Evolutionary conservation across 2,329 filamentous ascomycete genomes (phyloP).

Genomic region (Sporothrix mexicana): DNA sequence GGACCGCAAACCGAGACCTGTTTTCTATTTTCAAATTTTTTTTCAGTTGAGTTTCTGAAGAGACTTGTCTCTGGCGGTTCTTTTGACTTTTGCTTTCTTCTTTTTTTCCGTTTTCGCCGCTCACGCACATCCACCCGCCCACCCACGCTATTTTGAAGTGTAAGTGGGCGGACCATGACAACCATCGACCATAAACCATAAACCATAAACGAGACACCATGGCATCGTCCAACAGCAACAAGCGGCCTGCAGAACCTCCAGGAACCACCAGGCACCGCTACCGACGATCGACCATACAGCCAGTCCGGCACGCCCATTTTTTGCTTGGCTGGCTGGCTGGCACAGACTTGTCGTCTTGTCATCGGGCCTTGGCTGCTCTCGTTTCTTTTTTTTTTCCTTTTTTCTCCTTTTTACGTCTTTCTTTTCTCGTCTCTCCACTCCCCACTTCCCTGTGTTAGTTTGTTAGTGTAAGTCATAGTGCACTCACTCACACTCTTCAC

Average conservation of each 20-base stretch:
- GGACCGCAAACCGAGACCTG: background rate
- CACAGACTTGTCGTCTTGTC: background rate
- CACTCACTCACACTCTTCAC: background rate
- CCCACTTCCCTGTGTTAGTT: constrained; percentile 27
- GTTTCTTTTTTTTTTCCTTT: background rate
- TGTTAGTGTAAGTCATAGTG: constrained; percentile 9
- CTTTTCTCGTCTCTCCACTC: background rate
- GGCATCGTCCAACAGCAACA: background rate
- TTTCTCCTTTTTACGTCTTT: background rate
- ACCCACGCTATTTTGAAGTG: constrained; percentile 3
- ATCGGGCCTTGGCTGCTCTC: constrained; percentile 20
- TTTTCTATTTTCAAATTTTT: background rate
- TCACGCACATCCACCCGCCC: constrained; percentile 23
- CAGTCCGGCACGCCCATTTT: constrained; percentile 18
- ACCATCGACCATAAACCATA: background rate
- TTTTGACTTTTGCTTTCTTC: background rate
- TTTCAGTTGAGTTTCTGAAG: background rate
- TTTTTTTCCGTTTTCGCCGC: background rate
- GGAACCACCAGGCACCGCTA: constrained; percentile 31
- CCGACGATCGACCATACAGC: background rate
- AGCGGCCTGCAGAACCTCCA: constrained; percentile 2
- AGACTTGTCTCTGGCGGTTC: background rate
- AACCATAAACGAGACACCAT: background rate
- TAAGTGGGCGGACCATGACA: constrained; percentile 1
- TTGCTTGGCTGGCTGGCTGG: constrained; percentile 14